Evolutionary conservation across 2,329 filamentous ascomycete species (phyloP), one percentile per base, ranked within the genome.

Genomic region (Metarhizium rileyi): DNA sequence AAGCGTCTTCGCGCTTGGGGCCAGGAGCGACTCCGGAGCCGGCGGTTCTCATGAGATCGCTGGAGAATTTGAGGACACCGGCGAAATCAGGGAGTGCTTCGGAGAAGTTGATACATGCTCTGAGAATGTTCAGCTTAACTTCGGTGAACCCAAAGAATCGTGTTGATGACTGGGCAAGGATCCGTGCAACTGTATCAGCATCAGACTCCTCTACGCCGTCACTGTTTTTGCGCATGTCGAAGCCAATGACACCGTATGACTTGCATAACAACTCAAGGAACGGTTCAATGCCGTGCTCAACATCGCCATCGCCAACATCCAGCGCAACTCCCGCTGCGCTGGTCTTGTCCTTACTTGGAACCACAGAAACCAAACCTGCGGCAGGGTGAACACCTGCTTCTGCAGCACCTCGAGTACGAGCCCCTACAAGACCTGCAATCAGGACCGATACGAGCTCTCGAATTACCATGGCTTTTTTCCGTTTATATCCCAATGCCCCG

Each of bases 351-450:
- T 69, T 71, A 3, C 70, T 66, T 10, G 78, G 71, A 55, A 82
- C 85, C 27, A 93, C 70, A 12, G 84, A 83, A 25, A 89, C 83
- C 46, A 96, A 71, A 0, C 89, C 90, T 9, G 91, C 89, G 18
- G 91, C 91, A 38, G 93, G 93, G 67, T 97, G 91, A 33, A 98
- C 88, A 3, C 91, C 93, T 60, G 93, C 87, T 62, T 97, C 93
- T n/a, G 93, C 90, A 38, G 93, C 93, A 28, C 91, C 91, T 44
- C 91, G 78, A 44, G 94, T 96, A 36, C 93, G 80, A 16, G 93
- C 93, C 66, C 96, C 89, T 4, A 95, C 84, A 8, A 98, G 75
- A 3, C 87, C 90, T 30, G 84, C 84, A 47, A 94, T 87, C 38
- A 97, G 74, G 16, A 90, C 83, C 3, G 83, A 84, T 8, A 98